phyloP scores from a whole-genome alignment of 495 filamentous ascomycete species.

The Talaromyces thailandensis region DNA sequence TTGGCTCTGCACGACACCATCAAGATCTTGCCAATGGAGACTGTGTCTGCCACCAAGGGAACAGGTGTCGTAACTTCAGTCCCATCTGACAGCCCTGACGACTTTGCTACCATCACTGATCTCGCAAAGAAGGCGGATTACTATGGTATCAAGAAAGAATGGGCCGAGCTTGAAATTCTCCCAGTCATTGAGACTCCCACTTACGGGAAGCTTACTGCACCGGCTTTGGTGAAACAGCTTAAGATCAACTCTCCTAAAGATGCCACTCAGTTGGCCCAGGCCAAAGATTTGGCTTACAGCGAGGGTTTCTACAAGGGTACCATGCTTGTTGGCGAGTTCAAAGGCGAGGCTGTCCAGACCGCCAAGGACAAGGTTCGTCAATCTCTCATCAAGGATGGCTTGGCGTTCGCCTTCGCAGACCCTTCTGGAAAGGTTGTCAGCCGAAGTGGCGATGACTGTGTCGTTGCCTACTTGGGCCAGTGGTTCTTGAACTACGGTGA shows the following conservation, averaged over 20 bases:
- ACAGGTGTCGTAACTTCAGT: constrained; percentile 95
- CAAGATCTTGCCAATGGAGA: constrained; percentile 88
- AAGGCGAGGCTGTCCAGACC: constrained; percentile 72
- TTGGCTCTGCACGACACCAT: constrained; percentile 83
- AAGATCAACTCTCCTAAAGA: constrained; percentile 98
- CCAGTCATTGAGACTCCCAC: constrained; percentile 87
- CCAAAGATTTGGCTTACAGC: constrained; percentile 93
- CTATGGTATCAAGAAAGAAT: constrained; percentile 94
- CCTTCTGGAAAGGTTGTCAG: constrained; percentile 82
- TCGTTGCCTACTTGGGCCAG: constrained; percentile 88
- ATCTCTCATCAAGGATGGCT: constrained; percentile 65
- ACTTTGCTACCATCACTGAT: constrained; percentile 82
- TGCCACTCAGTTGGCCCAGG: constrained; percentile 76
- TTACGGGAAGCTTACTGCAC: constrained; percentile 78
- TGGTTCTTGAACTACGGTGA: constrained; percentile 97
- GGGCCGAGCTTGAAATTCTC: constrained; percentile 79
- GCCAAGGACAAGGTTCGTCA: constrained; percentile 82
- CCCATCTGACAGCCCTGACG: constrained; percentile 90
- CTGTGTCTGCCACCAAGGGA: constrained; percentile 83
- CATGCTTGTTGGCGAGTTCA: constrained; percentile 84
- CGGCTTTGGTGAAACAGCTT: constrained; percentile 76
- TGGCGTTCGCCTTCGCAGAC: constrained; percentile 88
- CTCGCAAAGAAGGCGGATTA: constrained; percentile 95
- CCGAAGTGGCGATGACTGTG: constrained; percentile 80
- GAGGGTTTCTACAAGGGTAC: constrained; percentile 96